These are phyloP conservation scores for Elsinoe fawcettii DNA, from an alignment of 2,329 filamentous ascomycete species.

Conservation along the genomic window DNA sequence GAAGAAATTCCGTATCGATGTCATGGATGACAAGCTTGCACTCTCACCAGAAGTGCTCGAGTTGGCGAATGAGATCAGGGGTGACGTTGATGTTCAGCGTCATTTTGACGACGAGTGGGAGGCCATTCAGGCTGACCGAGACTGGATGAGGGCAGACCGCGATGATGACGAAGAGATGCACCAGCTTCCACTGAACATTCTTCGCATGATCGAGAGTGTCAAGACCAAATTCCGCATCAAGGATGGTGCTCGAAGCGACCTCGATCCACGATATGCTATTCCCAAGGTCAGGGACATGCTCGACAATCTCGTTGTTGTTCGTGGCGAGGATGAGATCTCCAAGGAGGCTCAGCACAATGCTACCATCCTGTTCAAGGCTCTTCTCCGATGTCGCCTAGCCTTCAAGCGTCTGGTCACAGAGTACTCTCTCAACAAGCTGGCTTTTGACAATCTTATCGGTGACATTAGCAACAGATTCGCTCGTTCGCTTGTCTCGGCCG, in stretches of 20 bases:
- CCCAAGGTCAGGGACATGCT: constrained; percentile 68
- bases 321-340: constrained; percentile 75
- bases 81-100: constrained; percentile 79
- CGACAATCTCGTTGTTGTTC: constrained; percentile 73
- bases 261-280: constrained; percentile 82
- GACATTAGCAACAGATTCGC: constrained; percentile 85
- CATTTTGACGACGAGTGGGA: constrained; percentile 87
- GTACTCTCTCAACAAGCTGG: constrained; percentile 79
- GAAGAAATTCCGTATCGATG: constrained; percentile 74
- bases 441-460: constrained; percentile 85
- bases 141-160: constrained; percentile 60
- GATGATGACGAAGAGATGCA: constrained; percentile 75
- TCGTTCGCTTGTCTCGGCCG: constrained; percentile 76
- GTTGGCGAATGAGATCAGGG: constrained; percentile 75
- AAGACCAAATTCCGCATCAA: constrained; percentile 88
- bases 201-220: constrained; percentile 82
- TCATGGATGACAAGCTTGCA: constrained; percentile 60
- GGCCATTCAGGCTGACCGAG: constrained; percentile 63
- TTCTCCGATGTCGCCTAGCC: constrained; percentile 78
- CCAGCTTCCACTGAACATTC: constrained; percentile 86
- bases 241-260: constrained; percentile 74
- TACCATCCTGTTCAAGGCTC: constrained; percentile 84
- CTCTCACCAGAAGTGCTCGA: constrained; percentile 68
- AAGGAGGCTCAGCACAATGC: constrained; percentile 80
- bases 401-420: constrained; percentile 88